phyloP scores from a whole-genome alignment of 2,329 filamentous ascomycete species.

The Pseudopyricularia cyperi region DNA sequence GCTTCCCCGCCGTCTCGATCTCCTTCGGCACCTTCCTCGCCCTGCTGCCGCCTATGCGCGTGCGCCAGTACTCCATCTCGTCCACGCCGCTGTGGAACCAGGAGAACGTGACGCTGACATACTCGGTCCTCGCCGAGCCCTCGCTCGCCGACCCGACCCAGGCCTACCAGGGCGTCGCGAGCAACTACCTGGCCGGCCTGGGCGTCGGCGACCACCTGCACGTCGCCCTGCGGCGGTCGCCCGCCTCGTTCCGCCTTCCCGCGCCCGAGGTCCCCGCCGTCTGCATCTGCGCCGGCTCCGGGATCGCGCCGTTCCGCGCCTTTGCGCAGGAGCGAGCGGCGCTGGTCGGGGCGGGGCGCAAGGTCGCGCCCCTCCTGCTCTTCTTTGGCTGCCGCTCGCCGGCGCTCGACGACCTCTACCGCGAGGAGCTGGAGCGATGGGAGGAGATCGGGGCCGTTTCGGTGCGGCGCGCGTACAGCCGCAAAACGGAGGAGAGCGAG shows the following conservation, averaged over 20 bases:
- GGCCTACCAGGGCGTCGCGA: constrained; percentile 43
- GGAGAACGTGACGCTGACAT: constrained; percentile 50
- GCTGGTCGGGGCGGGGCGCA: constrained; percentile 33
- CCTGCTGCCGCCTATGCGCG: constrained; percentile 64
- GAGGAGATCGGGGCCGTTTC: constrained; percentile 44
- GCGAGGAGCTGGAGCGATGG: constrained; percentile 46
- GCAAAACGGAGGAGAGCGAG: constrained; percentile 20
- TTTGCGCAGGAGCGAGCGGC: constrained; percentile 50
- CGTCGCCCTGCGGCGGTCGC: constrained; percentile 33
- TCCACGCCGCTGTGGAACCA: constrained; percentile 54
- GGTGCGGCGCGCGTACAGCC: constrained; percentile 48
- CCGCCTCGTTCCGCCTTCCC: constrained; percentile 35
- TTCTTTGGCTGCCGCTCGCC: constrained; percentile 50
- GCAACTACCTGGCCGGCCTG: constrained; percentile 43
- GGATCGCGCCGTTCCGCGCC: constrained; percentile 49
- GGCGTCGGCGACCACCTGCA: constrained; percentile 27
- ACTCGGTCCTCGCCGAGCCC: constrained; percentile 47
- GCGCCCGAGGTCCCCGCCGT: constrained; percentile 32
- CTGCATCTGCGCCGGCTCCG: constrained; percentile 38
- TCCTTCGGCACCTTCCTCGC: constrained; percentile 54
- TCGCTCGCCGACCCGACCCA: constrained; percentile 34
- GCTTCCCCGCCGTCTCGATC: constrained; percentile 44
- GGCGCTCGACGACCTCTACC: constrained; percentile 45
- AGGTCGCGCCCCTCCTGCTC: constrained; percentile 47
- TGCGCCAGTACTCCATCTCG: constrained; percentile 70